Conservation (phyloP, 192 early-diverging fungal genomes). For the Entomortierella lignicola region DNA sequence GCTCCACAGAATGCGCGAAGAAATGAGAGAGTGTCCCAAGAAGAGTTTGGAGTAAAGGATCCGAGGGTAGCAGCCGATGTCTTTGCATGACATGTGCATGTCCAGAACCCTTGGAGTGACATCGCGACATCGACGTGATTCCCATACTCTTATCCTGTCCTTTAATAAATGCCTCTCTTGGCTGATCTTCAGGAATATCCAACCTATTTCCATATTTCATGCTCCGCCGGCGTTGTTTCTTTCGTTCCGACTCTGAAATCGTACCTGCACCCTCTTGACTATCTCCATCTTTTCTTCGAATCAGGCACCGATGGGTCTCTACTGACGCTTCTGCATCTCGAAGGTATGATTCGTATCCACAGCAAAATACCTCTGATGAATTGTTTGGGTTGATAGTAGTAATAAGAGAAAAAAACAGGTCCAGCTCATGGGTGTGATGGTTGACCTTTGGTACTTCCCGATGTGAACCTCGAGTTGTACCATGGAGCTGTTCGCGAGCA, state of each 20-base stretch:
- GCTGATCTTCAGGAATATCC: slow-evolving; percentile 25
- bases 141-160: slow-evolving; percentile 20
- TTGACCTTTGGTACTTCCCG: slow-evolving; percentile 54
- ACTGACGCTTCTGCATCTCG: slow-evolving; percentile 62
- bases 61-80: slow-evolving; percentile 65
- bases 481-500: slow-evolving; percentile 29
- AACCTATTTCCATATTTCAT: slow-evolving; percentile 63
- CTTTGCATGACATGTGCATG: slow-evolving; percentile 16
- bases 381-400: slow-evolving; percentile 61
- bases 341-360: slow-evolving; percentile 67
- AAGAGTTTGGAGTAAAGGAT: slow-evolving; percentile 76
- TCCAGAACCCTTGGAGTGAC: slow-evolving; percentile 5
- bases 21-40: slow-evolving; percentile 77
- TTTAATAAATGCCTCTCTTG: slow-evolving; percentile 3
- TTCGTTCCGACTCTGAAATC: slow-evolving; percentile 41
- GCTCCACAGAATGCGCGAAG: slow-evolving; percentile 86
- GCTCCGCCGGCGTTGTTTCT: slow-evolving; percentile 57
- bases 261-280: slow-evolving; percentile 6
- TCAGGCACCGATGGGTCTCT: slow-evolving; percentile 59
- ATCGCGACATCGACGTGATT: slow-evolving; percentile 5
- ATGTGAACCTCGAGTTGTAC: slow-evolving; percentile 8
- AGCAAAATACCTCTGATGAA: slow-evolving; percentile 58
- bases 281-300: slow-evolving; percentile 33
- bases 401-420: slow-evolving; percentile 67
- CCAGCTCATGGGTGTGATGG: slow-evolving; percentile 66